A percentile compares a stretch with the other conserved stretches of the same genome.
phyloP scores from a whole-genome alignment of 1,284 basidiomycete genomes.

The Pseudozyma tsukubaensis region DNA sequence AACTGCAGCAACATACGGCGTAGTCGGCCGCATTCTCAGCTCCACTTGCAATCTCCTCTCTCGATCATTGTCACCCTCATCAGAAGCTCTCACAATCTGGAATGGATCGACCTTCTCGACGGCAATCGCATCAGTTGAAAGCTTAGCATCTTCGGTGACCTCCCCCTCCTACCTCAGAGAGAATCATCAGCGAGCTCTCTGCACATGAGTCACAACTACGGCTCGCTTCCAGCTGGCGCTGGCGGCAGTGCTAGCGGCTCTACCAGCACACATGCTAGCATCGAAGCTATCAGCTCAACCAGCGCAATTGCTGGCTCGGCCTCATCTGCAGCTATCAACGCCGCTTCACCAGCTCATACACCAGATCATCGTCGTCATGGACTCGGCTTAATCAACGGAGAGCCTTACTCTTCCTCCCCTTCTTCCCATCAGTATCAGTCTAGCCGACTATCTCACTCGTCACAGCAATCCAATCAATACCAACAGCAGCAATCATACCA shows the following conservation, averaged over 20 bases:
- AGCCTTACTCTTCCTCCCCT: conserved; percentile 17
- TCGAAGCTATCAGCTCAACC: conserved; percentile 16
- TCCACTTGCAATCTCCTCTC: neutral
- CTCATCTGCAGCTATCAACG: conserved; percentile 14
- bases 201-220: conserved; percentile 9
- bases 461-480: conserved; percentile 6
- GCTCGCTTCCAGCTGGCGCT: conserved; percentile 11
- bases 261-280: conserved; percentile 25
- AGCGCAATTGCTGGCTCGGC: conserved; percentile 10
- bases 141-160: neutral
- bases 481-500: conserved; percentile 7
- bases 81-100: neutral
- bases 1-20: neutral
- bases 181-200: neutral
- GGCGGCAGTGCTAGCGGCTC: conserved; percentile 20
- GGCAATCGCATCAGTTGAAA: too few relatives aligned
- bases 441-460: conserved; percentile 13
- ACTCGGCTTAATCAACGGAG: conserved; percentile 28
- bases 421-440: conserved; percentile 26
- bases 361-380: conserved; percentile 27
- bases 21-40: neutral
- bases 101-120: too few relatives aligned
- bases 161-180: neutral
- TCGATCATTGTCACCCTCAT: conserved; percentile 3
- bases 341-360: conserved; percentile 9